Conservation (phyloP, 495 filamentous ascomycete genomes). For the Chaetomium cochliodes region DNA sequence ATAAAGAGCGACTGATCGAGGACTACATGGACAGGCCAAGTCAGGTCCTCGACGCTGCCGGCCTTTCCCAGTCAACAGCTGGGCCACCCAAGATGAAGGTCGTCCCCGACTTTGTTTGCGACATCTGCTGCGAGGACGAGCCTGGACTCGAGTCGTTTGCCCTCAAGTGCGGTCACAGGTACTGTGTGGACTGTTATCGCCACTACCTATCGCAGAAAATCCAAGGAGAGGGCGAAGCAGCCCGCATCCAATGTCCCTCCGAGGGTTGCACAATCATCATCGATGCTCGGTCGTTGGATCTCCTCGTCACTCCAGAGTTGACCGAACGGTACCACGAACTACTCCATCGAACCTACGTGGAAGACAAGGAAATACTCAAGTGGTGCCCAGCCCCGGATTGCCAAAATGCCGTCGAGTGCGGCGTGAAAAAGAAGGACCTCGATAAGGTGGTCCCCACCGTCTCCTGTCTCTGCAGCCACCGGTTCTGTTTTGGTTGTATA, state of each 20-base stretch:
- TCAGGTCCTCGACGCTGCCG: constrained; percentile 78
- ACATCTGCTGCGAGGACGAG: constrained; percentile 93
- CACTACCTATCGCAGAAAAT: constrained; percentile 93
- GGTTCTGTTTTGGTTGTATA: constrained; percentile 97
- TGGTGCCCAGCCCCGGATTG: constrained; percentile 98
- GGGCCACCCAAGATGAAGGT: constrained; percentile 63
- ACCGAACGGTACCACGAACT: constrained; percentile 78
- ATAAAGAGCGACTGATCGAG: constrained; percentile 91
- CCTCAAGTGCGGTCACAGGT: constrained; percentile 94
- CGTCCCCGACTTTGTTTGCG: constrained; percentile 78
- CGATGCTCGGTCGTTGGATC: constrained; percentile 80
- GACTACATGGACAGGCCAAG: constrained; percentile 86
- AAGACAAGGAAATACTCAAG: constrained; percentile 89
- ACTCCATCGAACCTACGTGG: constrained; percentile 90
- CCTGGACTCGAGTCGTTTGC: constrained; percentile 81
- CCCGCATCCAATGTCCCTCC: constrained; percentile 88
- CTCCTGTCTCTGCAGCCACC: constrained; percentile 73
- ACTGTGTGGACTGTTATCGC: constrained; percentile 88
- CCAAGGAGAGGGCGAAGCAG: constrained; percentile 88
- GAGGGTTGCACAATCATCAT: constrained; percentile 87
- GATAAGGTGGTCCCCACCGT: constrained; percentile 85
- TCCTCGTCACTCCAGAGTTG: constrained; percentile 74
- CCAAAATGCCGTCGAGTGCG: constrained; percentile 85
- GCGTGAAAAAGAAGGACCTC: constrained; percentile 79
- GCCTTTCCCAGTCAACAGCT: constrained; percentile 66